These are phyloP conservation scores for Boletus tylopilopsis DNA, from an alignment of 768 basidiomycete genomes.

Conservation along the genomic window DNA sequence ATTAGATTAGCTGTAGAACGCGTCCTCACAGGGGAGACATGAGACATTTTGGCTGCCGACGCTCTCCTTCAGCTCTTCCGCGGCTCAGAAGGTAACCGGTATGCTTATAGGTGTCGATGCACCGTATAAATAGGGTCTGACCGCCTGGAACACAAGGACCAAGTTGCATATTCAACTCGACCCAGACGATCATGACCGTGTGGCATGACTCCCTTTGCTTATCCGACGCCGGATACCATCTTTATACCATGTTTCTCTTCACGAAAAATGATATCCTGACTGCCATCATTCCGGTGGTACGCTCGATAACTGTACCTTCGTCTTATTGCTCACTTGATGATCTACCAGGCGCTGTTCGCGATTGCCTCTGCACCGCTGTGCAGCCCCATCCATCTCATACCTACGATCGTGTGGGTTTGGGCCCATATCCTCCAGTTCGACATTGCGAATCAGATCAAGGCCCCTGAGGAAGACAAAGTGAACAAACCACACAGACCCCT, in stretches of 20 bases:
- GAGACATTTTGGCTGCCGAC: neutral
- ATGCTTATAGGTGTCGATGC: neutral
- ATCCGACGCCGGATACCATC: constrained; percentile 14
- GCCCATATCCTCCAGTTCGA: constrained; percentile 43
- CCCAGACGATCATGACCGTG: constrained; percentile 15
- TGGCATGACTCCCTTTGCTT: constrained; percentile 1
- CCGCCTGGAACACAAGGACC: neutral
- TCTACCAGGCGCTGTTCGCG: constrained; percentile 32
- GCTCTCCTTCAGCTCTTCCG: neutral
- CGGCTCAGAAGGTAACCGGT: neutral
- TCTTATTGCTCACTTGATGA: neutral
- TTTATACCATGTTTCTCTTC: constrained; percentile 36
- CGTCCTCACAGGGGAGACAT: neutral
- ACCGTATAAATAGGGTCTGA: neutral
- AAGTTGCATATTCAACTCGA: constrained; percentile 1
- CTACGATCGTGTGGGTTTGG: constrained; percentile 42
- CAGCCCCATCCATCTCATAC: constrained; percentile 16
- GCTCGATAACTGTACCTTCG: constrained; percentile 1
- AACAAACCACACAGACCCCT: constrained; percentile 46
- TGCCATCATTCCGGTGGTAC: constrained; percentile 42
- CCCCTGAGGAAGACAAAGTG: constrained; percentile 39
- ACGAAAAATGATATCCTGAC: constrained; percentile 46
- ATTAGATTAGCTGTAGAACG: no score
- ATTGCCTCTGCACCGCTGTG: constrained; percentile 31
- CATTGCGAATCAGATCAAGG: constrained; percentile 41